Evolutionary conservation across 306 rosid species (phyloP), one percentile per base, ranked within the genome.

Genomic region (Dryas drummondii): DNA sequence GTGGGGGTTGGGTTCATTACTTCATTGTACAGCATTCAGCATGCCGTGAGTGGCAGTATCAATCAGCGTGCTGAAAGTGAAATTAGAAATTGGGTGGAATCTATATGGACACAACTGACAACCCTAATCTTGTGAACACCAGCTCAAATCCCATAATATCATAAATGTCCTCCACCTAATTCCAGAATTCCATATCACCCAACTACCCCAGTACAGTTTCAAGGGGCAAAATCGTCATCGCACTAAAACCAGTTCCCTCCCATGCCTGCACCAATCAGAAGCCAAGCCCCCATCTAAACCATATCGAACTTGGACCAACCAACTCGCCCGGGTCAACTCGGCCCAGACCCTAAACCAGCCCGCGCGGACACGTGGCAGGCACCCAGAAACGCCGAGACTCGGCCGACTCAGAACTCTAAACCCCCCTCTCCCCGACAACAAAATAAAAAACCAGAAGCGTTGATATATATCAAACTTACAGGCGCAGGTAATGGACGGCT

Each of bases 401-500:
- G 66, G 61, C 73, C 60, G 77, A 60, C 73, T 76, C 71, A 48
- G 41, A 52, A 62, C 62, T 63, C 53, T 54, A 51, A 52, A 22
- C 47, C 37, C 37, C 37, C 3, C 37, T 32, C 50, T 3, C 51
- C 14, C 9, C 15, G 7, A 46, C 40, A 37, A 37, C 40, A 32
- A 32, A 32, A 32, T 32, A 32, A 32, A 32, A 32, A 32, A 32
- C 37, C 37, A 32, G 37, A 32, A 32, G 37, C 37, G 37, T 32
- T 32, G 37, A 32, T 32, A 32, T 32, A 2, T 32, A 17, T 22
- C 2, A 74, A 78, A 89, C 97, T 93, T 90, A 93, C 98, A 69
- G 87, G 90, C 89, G 87, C 93, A 76, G 88, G 71, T 54, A 73
- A 65, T 7, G 87, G 58, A 69, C 60, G 82, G 76, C 73, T 69